Base-by-base conservation (phyloP, 2,329 filamentous ascomycete species). In the Colletotrichum tropicale region DNA sequence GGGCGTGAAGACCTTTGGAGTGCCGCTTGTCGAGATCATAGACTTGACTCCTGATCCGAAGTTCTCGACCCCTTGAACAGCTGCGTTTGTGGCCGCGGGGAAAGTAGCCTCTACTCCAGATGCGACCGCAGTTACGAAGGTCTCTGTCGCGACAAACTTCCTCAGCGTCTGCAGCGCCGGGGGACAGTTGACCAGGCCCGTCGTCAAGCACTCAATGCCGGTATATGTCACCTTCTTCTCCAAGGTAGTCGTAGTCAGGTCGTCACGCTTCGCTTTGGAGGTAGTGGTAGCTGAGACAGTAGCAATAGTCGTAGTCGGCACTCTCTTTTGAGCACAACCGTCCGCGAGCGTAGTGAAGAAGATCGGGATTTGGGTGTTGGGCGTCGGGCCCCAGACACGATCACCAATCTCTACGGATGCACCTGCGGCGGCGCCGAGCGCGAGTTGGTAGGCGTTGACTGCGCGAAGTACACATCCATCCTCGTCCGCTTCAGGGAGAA, bases 361-460 rank as follows among this genome's bases (percentile, higher is more conserved):
- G 55, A 92, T 83, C 1, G 90, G 88, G 4, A 88, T 84, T 13
- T 86, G 85, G 0, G 87, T 89, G 24, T 82, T 79, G 0, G 88
- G 86, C 0, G 84, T 80, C 0, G 89, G 89, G 0, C 90, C 91
- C 88, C 88, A 92, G 0, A 85, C 87, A 16, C 86, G 78, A 1
- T 78, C 77, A 1, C 81, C 82, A 6, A 91, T 66, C 3, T 81
- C 85, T 0, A 92, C 78, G 0, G 88, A 89, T 1, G 89, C 90
- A 2, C 90, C 91, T 6, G 89, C 89, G 2, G 83, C 85, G 7
- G 89, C 90, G 18, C 90, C 91, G 1, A 92, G 77, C 0, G 86
- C 90, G 13, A 92, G 79, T 13, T 86, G 82, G 79, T 90, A 92
- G 3, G 84, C 83, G 76, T 92, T 86, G 12, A 86, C 82, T 7